A percentile compares a stretch with the other conserved stretches of the same genome.
phyloP scores from a whole-genome alignment of 805 yeast species.

The Kregervanrija delftensis region DNA sequence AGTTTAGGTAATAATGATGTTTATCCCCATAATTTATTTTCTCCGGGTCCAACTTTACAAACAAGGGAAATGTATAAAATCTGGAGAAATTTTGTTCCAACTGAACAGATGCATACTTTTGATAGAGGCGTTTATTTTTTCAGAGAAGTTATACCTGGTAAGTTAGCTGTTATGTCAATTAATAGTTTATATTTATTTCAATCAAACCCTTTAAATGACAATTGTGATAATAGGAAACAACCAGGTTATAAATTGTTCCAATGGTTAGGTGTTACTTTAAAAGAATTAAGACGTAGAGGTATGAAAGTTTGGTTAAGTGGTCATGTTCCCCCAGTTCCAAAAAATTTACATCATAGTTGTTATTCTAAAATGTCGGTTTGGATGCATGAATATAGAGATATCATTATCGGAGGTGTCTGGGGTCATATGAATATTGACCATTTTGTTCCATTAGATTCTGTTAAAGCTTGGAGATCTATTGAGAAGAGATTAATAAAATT shows the following conservation, averaged over 20 bases:
- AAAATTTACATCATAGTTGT: conserved; percentile 69
- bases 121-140: conserved; percentile 70
- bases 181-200: conserved; percentile 72
- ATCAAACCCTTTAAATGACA: conserved; percentile 76
- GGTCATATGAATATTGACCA: conserved; percentile 93
- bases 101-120: conserved; percentile 69
- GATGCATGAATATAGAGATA: conserved; percentile 77
- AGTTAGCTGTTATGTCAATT: conserved; percentile 70
- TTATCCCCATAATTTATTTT: conserved; percentile 78
- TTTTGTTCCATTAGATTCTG: conserved; percentile 69
- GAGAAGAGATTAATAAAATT: conserved; percentile 11
- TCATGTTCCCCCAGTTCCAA: conserved; percentile 82
- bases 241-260: conserved; percentile 74
- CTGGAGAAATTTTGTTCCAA: conserved; percentile 71
- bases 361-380: conserved; percentile 71
- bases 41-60: conserved; percentile 85
- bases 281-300: conserved; percentile 63
- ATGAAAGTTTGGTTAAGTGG: conserved; percentile 87
- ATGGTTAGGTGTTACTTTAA: conserved; percentile 72
- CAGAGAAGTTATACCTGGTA: conserved; percentile 71
- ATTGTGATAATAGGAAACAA: conserved; percentile 62
- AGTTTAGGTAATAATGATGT: conserved; percentile 84
- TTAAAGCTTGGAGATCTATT: conserved; percentile 54
- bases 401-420: conserved; percentile 74
- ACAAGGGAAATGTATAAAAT: conserved; percentile 69